Evolutionary conservation across 345 rosid genomes (phyloP), one percentile per base, ranked within the genome.

Genomic region (Melaleuca alternifolia): DNA sequence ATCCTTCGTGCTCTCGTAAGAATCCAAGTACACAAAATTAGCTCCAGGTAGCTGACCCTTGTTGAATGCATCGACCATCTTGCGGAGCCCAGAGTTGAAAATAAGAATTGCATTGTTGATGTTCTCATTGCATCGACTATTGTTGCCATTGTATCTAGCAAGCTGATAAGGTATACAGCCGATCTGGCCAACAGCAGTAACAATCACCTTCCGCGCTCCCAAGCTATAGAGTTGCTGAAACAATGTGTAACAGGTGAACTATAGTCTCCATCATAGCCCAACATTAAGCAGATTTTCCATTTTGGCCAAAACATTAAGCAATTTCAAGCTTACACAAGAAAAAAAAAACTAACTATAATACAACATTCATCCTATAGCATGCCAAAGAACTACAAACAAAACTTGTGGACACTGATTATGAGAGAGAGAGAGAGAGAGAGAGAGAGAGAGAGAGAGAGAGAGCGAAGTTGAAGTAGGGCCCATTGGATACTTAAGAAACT

Each of bases 81-180:
- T 92, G 52, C 89, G 83, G 50, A 97, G 93, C 61, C 95, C 96
- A 11, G 93, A 53, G 90, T 97, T 97, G 91, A 96, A 97, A 71
- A 93, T 26, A 16, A 84, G 48, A 51, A 97, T 94, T 8, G 93
- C 98, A 20, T 88, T 89, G 93, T 96, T 97, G 82, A 96, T 93
- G 12, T 90, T 92, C 21, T 95, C 98, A 86, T 97, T 96, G 89
- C 99, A 97, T 7, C 94, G 89, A 85, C 89, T 93, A 81, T 89
- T 91, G 88, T 90, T 93, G 5, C 92, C 90, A 50, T 87, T 90
- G 46, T 91, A 95, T 33, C 98, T 84, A 16, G 99, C 98, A 3
- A 97, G 95, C 88, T 97, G 89, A 86, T 96, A 97, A 5, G 99
- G 98, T 86, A 97, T 97, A 94, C 99, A 96, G 1, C 98, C 99